Base-by-base conservation (phyloP, 192 early-diverging fungal genomes). In the Rhizoclosmatium sp. region DNA sequence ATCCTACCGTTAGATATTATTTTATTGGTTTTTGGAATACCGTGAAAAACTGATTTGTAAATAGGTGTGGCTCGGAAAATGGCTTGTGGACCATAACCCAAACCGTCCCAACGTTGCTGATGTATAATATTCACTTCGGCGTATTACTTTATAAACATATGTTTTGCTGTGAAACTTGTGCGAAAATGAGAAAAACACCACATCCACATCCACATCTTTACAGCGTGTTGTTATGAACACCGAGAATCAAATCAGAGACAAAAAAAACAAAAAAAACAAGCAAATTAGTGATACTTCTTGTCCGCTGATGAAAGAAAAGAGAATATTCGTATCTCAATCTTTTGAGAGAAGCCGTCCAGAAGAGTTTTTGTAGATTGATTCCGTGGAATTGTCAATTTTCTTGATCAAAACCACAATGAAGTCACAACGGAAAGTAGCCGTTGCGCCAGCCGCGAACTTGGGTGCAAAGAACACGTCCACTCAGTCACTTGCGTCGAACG, bases 41-140 rank as follows among this genome's bases (percentile, higher is more conserved):
- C 3, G 47, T 23, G 21, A 21, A 48, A 67, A 4, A 2, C 12
- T 47, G 7, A 0, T 9, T 23, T 47, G 7, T 16, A 69, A n/a
- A 2, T 70, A 83, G 84, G 78, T 69, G 0, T 87, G 84, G 84
- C 73, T 87, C 46, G 86, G 86, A 4, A 78, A 70, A 3, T 87
- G 86, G 86, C 69, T 87, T 58, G 40, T 84, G 4, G 86, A 87
- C 31, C 81, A 87, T 65, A 85, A 87, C 65, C 86, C 86, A 14
- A 84, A 82, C 70, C 82, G 79, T 66, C 86, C 86, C 9, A 81
- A 81, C 10, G 80, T 87, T 47, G 31, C 49, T 66, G 40, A 68
- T 47, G 40, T 45, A 5, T 4, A 68, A 68, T 10, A 47, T 58
- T 16, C 21, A 58, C 12, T 58, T 58, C 12, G 12, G 0, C 21